Evolutionary conservation across 140 eudicot species (phyloP), one percentile per base, ranked within the genome.

Genomic region (Cichorium intybus): DNA sequence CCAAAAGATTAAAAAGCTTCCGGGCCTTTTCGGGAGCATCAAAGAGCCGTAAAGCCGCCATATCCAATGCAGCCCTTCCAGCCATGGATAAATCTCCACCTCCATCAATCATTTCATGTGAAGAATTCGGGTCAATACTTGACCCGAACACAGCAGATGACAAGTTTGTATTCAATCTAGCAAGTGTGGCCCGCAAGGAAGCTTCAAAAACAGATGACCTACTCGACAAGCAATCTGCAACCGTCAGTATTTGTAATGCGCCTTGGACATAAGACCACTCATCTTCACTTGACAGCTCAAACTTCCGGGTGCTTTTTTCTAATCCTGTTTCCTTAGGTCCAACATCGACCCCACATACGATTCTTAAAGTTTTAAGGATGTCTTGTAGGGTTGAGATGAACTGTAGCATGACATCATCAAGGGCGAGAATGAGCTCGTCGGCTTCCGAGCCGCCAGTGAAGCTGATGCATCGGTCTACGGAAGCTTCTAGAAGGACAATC

Each of bases 191-290:
- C 77, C 84, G 86, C 79, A 93, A 72, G 31, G 99, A 93, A 70
- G 99, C 99, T 84, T 93, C 99, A 86, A 93, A 93, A 29, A 88
- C 99, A 20, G 99, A 85, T 58, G 87, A 88, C 78, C 99, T 81
- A 62, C 94, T 93, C 7, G 95, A 83, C 66, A 93, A 77, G 67
- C 99, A 80, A 78, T 93, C 97, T 35, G 97, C 82, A 73, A 93
- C 97, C 0, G 96, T 81, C 58, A 93, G 90, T 69, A 93, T 93
- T 69, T 93, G 99, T 75, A 93, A 64, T 70, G 99, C 97, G 53
- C 97, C 88, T 70, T 93, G 99, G 18, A 93, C 99, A 69, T 85
- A 89, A 48, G 97, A 85, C 95, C 97, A 93, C 59, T 93, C 97
- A 75, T 93, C 99, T 76, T 93, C 99, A 71, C 81, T 93, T 53